Base-by-base conservation (phyloP, 257 asterid species). In the Coffea eugenioides region DNA sequence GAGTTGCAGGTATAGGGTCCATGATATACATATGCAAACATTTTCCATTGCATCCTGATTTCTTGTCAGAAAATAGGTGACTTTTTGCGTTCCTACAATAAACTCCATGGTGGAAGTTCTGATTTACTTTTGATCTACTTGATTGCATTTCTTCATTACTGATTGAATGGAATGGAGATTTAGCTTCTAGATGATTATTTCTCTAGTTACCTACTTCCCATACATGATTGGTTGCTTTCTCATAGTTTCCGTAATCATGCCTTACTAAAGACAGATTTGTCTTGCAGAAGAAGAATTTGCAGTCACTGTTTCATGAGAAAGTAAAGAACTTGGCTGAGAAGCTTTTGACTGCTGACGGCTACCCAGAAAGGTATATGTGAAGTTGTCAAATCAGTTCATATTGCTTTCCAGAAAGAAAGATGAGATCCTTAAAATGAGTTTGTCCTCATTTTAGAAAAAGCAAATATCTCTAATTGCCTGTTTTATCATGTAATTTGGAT, bases 241-340 rank as follows among this genome's bases (percentile, higher is more conserved):
- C 78, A 23, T 84, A 79, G 86, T 87, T 87, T 80, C 79, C 71
- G 43, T 81, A 75, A 82, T 83, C 84, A 79, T 77, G 80, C 81
- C 66, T 81, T 87, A 90, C 89, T 80, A 82, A 89, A 86, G 87
- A 76, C 83, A 81, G 85, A 82, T 83, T 87, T 91, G 79, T 91
- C 86, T 89, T 90, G 83, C 97, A 95, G 99, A 95, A 85, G 92
- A 90, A 90, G 88, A 88, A 80, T 52, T 86, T 95, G 82, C 89
- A 84, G 91, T 74, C 89, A 71, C 80, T 95, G 59, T 95, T 87
- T 69, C 89, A 90, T 61, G 97, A 84, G 68, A 94, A 91, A 86
- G 98, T 93, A 88, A 94, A 90, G 90, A 91, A 86, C 75, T 80
- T 94, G 84, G 92, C 88, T 1, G 92, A 85, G 69, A 93, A 86